Evolutionary conservation across 495 filamentous ascomycete species (phyloP), one percentile per base, ranked within the genome.

Genomic region (Bombardia bombarda): DNA sequence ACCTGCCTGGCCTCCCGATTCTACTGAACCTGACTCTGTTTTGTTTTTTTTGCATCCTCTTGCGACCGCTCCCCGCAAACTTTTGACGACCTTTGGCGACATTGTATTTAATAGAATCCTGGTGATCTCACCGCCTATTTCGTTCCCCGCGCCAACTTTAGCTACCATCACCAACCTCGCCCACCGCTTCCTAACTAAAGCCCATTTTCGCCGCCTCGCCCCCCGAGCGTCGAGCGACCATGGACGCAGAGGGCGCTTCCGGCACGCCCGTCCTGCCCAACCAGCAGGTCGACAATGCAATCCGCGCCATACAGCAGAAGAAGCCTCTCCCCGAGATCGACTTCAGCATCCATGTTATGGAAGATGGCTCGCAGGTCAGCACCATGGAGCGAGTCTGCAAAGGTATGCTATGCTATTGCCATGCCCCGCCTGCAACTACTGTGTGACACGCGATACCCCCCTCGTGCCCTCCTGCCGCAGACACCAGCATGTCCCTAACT

Each of bases 321-420:
- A 87, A 82, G 67, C 87, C 90, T 36, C 77, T 89, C 35, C 92
- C 92, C 24, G 92, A 98, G 73, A 96, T 98, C 60, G 92, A 98
- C 67, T 97, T 97, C 62, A 89, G 88, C 37, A 78, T 98, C 53
- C 92, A 98, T 64, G 88, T 83, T 33, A 95, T 97, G 90, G 92
- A 98, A 66, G 92, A 98, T 76, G 87, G 86, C 53, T 79, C 78
- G 20, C 83, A 95, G 65, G 92, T 98, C 60, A 97, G 82, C 72
- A 98, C 92, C 38, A 66, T 83, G 65, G 92, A 98, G 61, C 77
- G 92, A 53, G 92, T 97, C 45, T 90, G 90, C 68, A 98, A 96
- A 85, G 92, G 92, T 96, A 83, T 32, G 57, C 6, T 30, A 9
- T 16, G 18, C 2, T 17, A 34, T 20, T n/a, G 32, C 22, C 28